Conservation (phyloP, 148 eudicot genomes). For the Rhododendron mucronatum region DNA sequence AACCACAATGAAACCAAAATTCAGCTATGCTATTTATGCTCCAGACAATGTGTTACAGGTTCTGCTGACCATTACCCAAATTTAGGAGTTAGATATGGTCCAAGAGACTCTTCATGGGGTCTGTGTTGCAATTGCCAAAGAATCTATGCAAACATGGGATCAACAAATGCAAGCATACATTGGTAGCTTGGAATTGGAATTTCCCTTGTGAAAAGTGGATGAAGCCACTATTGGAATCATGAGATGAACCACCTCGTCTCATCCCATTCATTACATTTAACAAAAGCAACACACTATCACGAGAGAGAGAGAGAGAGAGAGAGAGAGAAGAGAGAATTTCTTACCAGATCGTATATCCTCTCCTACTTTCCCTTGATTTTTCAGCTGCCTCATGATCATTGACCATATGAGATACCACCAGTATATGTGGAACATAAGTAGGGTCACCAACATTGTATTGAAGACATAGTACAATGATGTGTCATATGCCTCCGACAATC, state of each 20-base stretch:
- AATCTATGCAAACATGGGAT: neutral
- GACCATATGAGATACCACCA: constrained; percentile 94
- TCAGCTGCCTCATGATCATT: constrained; percentile 79
- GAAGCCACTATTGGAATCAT: neutral
- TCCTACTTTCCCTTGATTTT: constrained; percentile 90
- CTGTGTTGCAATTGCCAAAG: neutral
- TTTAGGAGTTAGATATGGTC: neutral
- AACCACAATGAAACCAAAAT: neutral
- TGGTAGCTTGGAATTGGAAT: no score
- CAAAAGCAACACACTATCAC: neutral
- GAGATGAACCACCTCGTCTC: neutral
- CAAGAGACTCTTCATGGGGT: neutral
- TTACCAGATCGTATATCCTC: constrained; percentile 97
- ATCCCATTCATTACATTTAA: neutral
- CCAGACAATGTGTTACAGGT: neutral
- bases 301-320: neutral
- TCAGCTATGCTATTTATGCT: neutral
- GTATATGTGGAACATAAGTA: constrained; percentile 90
- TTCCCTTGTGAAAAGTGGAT: neutral
- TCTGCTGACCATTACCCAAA: no score
- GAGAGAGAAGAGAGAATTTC: neutral
- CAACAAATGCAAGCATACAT: neutral
- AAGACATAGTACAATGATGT: constrained; percentile 56
- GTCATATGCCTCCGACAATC: constrained; percentile 44
- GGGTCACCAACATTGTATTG: constrained; percentile 77